phyloP scores from a whole-genome alignment of 73 alveolate genomes.

The Blepharisma japonicum region DNA sequence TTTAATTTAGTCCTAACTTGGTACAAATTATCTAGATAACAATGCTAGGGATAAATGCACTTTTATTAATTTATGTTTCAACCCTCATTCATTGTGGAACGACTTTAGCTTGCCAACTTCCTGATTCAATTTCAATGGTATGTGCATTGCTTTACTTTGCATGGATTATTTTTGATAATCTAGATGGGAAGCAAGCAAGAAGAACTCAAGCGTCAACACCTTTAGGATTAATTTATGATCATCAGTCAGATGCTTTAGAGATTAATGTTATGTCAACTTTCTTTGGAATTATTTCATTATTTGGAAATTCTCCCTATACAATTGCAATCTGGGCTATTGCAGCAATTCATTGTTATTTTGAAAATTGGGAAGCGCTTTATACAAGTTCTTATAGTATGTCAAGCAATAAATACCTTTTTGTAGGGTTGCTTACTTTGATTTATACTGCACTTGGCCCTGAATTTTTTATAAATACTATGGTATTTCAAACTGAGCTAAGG shows the following conservation, averaged over 20 bases:
- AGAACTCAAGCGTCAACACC: constrained; percentile 72
- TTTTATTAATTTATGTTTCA: not conserved
- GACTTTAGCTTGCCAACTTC: not conserved
- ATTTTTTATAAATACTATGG: not conserved
- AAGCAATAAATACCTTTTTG: constrained; percentile 28
- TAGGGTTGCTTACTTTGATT: not conserved
- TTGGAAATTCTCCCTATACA: not conserved
- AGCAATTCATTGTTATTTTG: constrained; percentile 47
- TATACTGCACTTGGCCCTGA: not conserved
- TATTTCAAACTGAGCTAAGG: not conserved
- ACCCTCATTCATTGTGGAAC: not conserved
- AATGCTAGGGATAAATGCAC: not conserved
- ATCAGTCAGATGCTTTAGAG: constrained; percentile 56
- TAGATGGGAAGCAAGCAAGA: constrained; percentile 90
- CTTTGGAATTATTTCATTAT: not conserved
- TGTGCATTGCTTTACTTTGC: constrained; percentile 25
- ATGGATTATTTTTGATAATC: constrained; percentile 57
- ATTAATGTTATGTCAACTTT: constrained; percentile 10
- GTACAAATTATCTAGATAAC: constrained; percentile 2
- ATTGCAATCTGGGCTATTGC: not conserved
- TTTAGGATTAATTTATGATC: constrained; percentile 78
- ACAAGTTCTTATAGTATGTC: constrained; percentile 42
- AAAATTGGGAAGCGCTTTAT: constrained; percentile 41
- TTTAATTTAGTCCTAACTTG: constrained; percentile 5
- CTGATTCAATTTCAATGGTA: not conserved